A percentile compares a stretch with the other conserved stretches of the same genome.
phyloP scores from a whole-genome alignment of 2,329 filamentous ascomycete genomes.

The Aspergillaceae sp. region DNA sequence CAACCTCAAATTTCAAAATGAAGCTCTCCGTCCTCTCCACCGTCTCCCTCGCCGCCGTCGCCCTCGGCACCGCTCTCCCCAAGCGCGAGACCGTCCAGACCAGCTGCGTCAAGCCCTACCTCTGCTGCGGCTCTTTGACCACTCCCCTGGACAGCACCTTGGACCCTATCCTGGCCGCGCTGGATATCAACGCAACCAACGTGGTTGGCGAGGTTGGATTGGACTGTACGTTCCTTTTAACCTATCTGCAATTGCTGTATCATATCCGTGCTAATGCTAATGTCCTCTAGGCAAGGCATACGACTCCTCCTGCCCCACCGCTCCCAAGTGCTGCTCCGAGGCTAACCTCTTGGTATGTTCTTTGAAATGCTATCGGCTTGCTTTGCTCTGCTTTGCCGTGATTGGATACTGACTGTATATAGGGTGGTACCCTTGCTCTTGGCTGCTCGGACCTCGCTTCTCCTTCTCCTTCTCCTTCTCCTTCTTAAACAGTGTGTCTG shows the following conservation, averaged over 20 bases:
- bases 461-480: too few relatives aligned
- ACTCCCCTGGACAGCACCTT: conserved; percentile 20
- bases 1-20: conserved; percentile 14
- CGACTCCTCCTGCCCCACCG: conserved; percentile 10
- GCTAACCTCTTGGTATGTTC: conserved; percentile 20
- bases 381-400: conserved; percentile 8
- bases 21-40: conserved; percentile 21
- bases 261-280: not conserved
- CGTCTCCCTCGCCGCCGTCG: conserved; percentile 17
- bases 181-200: conserved; percentile 15
- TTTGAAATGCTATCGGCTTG: conserved; percentile 13
- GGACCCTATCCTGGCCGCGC: conserved; percentile 16
- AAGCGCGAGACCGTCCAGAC: conserved; percentile 6
- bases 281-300: conserved; percentile 15
- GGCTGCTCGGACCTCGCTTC: conserved; percentile 9
- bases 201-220: conserved; percentile 22
- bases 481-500: too few relatives aligned
- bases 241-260: not conserved
- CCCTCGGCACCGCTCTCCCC: conserved; percentile 21
- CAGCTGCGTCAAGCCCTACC: conserved; percentile 13
- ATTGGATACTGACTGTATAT: conserved; percentile 1
- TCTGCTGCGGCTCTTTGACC: conserved; percentile 22
- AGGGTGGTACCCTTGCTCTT: conserved; percentile 19
- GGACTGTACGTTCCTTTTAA: conserved; percentile 13
- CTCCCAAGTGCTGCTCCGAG: conserved; percentile 24